Percentiles rank a stretch among this genome's conserved stretches.
phyloP scores from a whole-genome alignment of 2,329 filamentous ascomycete species.

The Cephalotrichum gorgonifer region DNA sequence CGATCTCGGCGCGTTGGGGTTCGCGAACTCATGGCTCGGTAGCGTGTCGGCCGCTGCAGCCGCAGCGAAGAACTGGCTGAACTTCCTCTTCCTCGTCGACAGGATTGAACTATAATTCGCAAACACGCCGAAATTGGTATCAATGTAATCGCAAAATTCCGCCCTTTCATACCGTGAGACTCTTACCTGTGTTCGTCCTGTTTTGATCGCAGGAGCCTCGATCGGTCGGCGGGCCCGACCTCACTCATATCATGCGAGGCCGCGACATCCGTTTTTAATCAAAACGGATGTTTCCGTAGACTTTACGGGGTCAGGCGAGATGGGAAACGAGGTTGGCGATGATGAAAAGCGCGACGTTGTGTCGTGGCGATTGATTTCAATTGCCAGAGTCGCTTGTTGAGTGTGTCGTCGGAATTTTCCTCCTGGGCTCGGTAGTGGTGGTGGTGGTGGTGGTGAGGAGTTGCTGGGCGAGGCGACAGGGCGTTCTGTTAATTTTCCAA shows the following conservation, averaged over 20 bases:
- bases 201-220: slow-evolving; percentile 56
- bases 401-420: slow-evolving; percentile 1
- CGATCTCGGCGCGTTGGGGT: slow-evolving; percentile 37
- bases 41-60: slow-evolving; percentile 58
- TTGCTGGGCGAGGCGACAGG: background rate
- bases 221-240: slow-evolving; percentile 56
- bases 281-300: slow-evolving; percentile 41
- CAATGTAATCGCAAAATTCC: slow-evolving; percentile 36
- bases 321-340: slow-evolving; percentile 5
- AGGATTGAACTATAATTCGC: slow-evolving; percentile 53
- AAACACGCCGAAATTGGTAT: slow-evolving; percentile 33
- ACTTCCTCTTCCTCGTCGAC: slow-evolving; percentile 80
- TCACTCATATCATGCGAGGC: slow-evolving; percentile 60
- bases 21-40: slow-evolving; percentile 46
- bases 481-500: slow-evolving; percentile 6
- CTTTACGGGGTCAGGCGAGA: slow-evolving; percentile 5
- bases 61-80: slow-evolving; percentile 75
- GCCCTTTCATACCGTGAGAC: slow-evolving; percentile 30
- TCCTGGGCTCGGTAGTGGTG: background rate
- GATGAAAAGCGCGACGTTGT: slow-evolving; percentile 7
- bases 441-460: background rate
- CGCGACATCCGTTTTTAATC: slow-evolving; percentile 59
- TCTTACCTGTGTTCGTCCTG: slow-evolving; percentile 52
- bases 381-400: background rate
- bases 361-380: slow-evolving; percentile 6